Base-by-base conservation (phyloP, 2,329 filamentous ascomycete genomes). In the Claviceps monticola region DNA sequence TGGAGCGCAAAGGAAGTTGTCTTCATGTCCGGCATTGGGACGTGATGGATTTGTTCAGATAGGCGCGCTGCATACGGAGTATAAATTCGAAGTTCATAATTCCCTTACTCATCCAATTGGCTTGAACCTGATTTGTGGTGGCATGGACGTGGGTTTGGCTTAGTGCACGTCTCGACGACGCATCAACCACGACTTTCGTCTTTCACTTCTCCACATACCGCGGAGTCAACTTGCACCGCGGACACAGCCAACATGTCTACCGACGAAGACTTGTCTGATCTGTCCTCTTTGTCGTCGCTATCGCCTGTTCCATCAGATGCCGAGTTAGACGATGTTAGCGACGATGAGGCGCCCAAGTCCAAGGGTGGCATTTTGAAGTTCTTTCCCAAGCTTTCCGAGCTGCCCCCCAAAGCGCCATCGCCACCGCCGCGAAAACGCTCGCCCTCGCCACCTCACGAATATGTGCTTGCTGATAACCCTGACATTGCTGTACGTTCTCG, bases 401-500 rank as follows among this genome's bases (percentile, higher is more conserved):
- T 67, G 56, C 62, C 75, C 55, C 69, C 75, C 61, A 78, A 76
- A 68, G 75, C 80, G 61, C 70, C 74, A 51, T 79, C 82, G 59
- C 82, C 84, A 56, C 82, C 82, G 53, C 75, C 82, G 61, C 81
- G 80, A 62, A 94, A 93, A 74, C 78, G 91, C 65, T 83, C 85
- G 53, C 83, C 88, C 19, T 96, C 90, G 58, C 91, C 91, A 59
- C 83, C 88, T 8, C 91, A 96, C 67, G 88, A 95, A 74, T 87
- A 85, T 68, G 84, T 88, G 29, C 74, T 96, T 52, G 88, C 88
- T 56, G 91, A 97, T 66, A 95, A 95, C 67, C 79, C 86, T 56
- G 86, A 93, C 64, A 90, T 97, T 71, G 86, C 91, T 60, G 90
- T 96, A 78, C 70, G 90, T 87, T 54, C 56, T 58, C 49, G 19